phyloP scores from a whole-genome alignment of 1,139 yeast species.

The Pichia sp. region DNA sequence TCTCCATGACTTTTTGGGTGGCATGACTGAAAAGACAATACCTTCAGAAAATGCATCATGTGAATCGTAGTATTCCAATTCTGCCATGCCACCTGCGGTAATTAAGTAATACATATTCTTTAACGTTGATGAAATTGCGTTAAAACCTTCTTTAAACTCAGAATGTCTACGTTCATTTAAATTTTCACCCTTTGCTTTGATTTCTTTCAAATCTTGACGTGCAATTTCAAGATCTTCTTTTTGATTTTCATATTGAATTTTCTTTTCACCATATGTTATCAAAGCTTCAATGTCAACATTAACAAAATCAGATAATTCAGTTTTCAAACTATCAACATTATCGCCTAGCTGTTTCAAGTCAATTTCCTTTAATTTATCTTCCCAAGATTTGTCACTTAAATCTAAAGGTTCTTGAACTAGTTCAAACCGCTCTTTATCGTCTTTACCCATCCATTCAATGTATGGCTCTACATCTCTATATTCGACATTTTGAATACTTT shows the following conservation, averaged over 20 bases:
- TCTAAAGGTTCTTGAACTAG: slow-evolving; percentile 15
- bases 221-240: slow-evolving; percentile 62
- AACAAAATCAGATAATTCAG: slow-evolving; percentile 44
- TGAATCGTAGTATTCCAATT: slow-evolving; percentile 88
- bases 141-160: slow-evolving; percentile 92
- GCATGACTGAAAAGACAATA: slow-evolving; percentile 94
- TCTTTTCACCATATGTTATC: slow-evolving; percentile 67
- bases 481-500: slow-evolving; percentile 15
- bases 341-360: slow-evolving; percentile 45
- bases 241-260: slow-evolving; percentile 56
- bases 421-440: slow-evolving; percentile 17
- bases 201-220: slow-evolving; percentile 52
- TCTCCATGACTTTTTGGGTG: slow-evolving; percentile 97
- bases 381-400: slow-evolving; percentile 13
- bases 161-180: slow-evolving; percentile 68
- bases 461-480: slow-evolving; percentile 48
- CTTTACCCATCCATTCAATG: slow-evolving; percentile 41
- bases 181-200: slow-evolving; percentile 59
- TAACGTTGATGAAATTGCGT: slow-evolving; percentile 75
- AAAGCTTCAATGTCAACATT: slow-evolving; percentile 69
- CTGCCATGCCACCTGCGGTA: slow-evolving; percentile 99
- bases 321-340: slow-evolving; percentile 52
- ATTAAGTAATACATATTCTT: slow-evolving; percentile 98
- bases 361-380: slow-evolving; percentile 46
- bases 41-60: slow-evolving; percentile 99